These are phyloP conservation scores for Colletotrichum tropicale DNA, from an alignment of 2,329 filamentous ascomycete species.

Conservation along the genomic window DNA sequence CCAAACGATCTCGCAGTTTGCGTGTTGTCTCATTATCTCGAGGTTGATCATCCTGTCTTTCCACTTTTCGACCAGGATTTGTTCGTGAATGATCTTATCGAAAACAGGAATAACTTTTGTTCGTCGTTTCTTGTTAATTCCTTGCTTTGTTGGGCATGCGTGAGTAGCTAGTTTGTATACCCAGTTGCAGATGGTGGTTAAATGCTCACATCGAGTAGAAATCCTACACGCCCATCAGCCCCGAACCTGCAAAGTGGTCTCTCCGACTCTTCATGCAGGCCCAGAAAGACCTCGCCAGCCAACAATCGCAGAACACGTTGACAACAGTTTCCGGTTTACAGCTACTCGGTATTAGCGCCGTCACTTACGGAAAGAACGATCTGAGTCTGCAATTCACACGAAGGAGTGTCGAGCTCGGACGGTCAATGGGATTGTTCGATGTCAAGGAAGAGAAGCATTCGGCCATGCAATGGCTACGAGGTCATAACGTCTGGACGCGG, in stretches of 20 bases:
- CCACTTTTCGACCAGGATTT: conserved; percentile 4
- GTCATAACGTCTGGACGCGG: neutral
- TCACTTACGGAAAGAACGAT: neutral
- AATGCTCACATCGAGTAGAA: neutral
- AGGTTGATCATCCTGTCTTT: neutral
- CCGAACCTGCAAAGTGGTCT: neutral
- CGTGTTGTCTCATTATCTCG: neutral
- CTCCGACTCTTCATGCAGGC: neutral
- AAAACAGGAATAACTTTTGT: neutral
- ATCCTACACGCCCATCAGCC: neutral
- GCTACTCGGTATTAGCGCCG: neutral
- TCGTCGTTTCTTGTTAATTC: neutral
- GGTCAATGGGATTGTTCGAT: conserved; percentile 4
- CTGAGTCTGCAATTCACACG: neutral
- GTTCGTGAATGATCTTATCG: neutral
- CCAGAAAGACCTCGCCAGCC: neutral
- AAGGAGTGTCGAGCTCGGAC: neutral
- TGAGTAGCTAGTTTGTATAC: neutral
- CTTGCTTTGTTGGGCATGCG: neutral
- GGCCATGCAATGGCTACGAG: neutral
- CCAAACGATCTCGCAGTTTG: neutral
- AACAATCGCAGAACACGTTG: neutral
- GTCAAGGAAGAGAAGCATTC: neutral
- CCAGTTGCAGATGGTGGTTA: accelerated
- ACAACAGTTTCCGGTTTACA: neutral